Evolutionary conservation across 257 asterid species (phyloP), one percentile per base, ranked within the genome.

Genomic region (Fraxinus quadrangulata): DNA sequence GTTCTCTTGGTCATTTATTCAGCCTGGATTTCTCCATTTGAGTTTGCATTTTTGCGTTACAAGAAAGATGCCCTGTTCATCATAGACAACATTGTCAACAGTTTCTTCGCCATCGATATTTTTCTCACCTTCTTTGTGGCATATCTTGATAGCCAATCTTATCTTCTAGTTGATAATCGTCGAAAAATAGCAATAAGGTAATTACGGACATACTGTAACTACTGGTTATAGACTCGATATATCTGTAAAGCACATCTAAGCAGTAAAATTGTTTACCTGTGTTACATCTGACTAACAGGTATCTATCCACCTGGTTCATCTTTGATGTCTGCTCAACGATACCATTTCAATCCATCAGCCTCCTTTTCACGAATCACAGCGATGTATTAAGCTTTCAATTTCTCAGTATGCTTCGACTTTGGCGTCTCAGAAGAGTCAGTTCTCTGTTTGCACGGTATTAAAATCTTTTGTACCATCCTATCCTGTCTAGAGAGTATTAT

Each of bases 391-490:
- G 96, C 12, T 88, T 85, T 49, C 88, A 91, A 49, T 21, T 92
- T 72, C 91, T 94, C 6, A 91, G 96, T 80, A 94, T 94, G 97
- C 96, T 94, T 30, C 87, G 98, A 16, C 93, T 94, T 4, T 94
- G 97, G 98, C 98, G 98, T 66, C 93, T 94, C 81, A 77, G 97
- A 80, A 83, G 97, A 75, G 97, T 92, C 89, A 94, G 98, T 91
- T 83, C 90, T 67, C 83, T 92, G 34, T 94, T 94, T 74, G 97
- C 98, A 49, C 89, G 96, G 97, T 92, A 63, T 63, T 63, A 24
- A 63, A 63, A 63, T 23, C 36, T 26, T 63, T 1, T 63, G n/a
- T 24, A 34, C 17, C 8, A 4, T 61, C 67, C 10, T 54, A 24
- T 23, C 3, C 1, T 24, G 34, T 63, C 31, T 63, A 63, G 36